A percentile compares a stretch with the other conserved stretches of the same genome.
These are phyloP conservation scores for Sarocladiaceae sp. DNA, from an alignment of 2,329 filamentous ascomycete genomes.

Conservation along the genomic window DNA sequence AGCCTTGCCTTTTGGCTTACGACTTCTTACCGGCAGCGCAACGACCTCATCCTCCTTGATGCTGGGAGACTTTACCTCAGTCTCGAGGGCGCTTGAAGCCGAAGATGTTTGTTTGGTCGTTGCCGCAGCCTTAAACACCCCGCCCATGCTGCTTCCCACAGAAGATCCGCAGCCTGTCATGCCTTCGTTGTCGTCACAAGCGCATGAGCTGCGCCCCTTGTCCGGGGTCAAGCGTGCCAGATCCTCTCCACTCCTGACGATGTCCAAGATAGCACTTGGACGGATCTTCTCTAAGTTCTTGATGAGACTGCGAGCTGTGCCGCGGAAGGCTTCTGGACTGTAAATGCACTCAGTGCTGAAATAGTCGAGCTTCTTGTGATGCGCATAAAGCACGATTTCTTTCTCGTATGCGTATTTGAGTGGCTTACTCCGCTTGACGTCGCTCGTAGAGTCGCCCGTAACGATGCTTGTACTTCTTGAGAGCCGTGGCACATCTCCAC, in stretches of 20 bases:
- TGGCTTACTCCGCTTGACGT: constrained; percentile 92
- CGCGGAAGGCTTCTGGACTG: constrained; percentile 92
- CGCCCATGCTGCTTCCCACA: constrained; percentile 6
- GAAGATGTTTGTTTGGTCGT: constrained; percentile 15
- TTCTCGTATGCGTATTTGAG: constrained; percentile 99
- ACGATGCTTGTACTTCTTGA: constrained; percentile 87
- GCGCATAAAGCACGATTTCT: constrained; percentile 95
- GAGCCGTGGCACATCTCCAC: constrained; percentile 82
- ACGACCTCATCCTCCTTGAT: constrained; percentile 19
- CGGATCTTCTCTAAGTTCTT: constrained; percentile 92
- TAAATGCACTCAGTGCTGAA: constrained; percentile 99
- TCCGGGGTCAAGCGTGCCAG: constrained; percentile 69
- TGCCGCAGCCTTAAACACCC: constrained; percentile 45
- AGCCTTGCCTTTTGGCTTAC: constrained; percentile 21
- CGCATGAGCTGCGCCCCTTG: constrained; percentile 28
- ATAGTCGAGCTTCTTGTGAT: constrained; percentile 95
- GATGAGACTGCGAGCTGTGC: constrained; percentile 83
- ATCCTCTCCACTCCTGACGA: constrained; percentile 90
- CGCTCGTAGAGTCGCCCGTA: constrained; percentile 68
- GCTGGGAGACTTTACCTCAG: constrained; percentile 21
- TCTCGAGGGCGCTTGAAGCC: constrained; percentile 21
- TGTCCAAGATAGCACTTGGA: constrained; percentile 89
- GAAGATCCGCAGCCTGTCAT: constrained; percentile 64
- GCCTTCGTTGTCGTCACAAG: constrained; percentile 30
- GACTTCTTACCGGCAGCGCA: constrained; percentile 27